A percentile compares a stretch with the other conserved stretches of the same genome.
These are phyloP conservation scores for Monosporozyma aquatica DNA, from an alignment of 805 yeast genomes.

Conservation along the genomic window DNA sequence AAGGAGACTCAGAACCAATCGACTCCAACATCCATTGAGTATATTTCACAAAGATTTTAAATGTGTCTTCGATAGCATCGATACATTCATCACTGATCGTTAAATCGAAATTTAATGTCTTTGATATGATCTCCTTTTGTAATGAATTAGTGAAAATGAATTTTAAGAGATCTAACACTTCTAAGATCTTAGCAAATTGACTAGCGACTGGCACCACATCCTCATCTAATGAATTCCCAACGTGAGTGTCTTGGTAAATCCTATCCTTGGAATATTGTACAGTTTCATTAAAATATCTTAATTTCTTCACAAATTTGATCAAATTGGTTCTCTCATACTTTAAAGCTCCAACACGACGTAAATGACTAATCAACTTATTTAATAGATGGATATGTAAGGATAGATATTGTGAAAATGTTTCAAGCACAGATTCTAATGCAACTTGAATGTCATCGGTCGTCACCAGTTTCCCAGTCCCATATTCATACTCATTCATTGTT, in stretches of 20 bases:
- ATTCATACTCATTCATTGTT: neutral
- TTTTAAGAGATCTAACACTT: slow-evolving; percentile 25
- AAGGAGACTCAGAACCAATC: slow-evolving; percentile 11
- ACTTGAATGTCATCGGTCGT: slow-evolving; percentile 9
- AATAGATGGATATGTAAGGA: slow-evolving; percentile 24
- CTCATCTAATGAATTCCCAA: slow-evolving; percentile 4
- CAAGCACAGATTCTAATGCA: slow-evolving; percentile 8
- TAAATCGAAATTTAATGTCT: slow-evolving; percentile 26
- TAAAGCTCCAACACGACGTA: slow-evolving; percentile 25
- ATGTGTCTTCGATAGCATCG: slow-evolving; percentile 22
- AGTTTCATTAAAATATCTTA: slow-evolving; percentile 27
- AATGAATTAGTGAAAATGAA: slow-evolving; percentile 26
- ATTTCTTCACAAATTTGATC: slow-evolving; percentile 30
- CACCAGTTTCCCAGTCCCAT: neutral
- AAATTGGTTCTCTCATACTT: slow-evolving; percentile 28
- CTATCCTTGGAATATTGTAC: slow-evolving; percentile 9
- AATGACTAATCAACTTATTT: slow-evolving; percentile 26
- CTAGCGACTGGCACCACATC: slow-evolving; percentile 16
- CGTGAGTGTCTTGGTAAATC: neutral
- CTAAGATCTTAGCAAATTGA: slow-evolving; percentile 22
- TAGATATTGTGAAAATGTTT: slow-evolving; percentile 19
- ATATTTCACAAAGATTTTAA: slow-evolving; percentile 28
- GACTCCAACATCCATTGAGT: slow-evolving; percentile 31
- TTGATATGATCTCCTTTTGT: slow-evolving; percentile 28
- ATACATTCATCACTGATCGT: slow-evolving; percentile 18